Conservation (phyloP, 2,329 filamentous ascomycete genomes). For the Diaporthe citrichinensis region DNA sequence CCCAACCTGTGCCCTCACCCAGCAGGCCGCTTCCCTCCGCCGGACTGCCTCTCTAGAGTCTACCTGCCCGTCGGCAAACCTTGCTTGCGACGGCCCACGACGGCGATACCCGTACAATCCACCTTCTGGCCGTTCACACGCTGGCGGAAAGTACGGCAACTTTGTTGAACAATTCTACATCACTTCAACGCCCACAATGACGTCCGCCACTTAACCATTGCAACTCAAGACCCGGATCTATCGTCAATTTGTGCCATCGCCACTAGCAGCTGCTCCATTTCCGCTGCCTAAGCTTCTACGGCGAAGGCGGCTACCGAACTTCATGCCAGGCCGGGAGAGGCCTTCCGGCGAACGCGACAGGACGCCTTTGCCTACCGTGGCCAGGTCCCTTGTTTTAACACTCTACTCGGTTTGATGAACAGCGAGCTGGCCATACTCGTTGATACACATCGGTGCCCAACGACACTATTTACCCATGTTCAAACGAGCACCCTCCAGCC, state of each 20-base stretch:
- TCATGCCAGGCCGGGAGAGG: background rate
- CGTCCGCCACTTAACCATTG: background rate
- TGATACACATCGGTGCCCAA: conserved; percentile 31
- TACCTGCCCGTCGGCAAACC: conserved; percentile 1
- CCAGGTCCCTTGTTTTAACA: background rate
- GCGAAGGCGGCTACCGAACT: background rate
- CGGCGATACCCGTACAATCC: conserved; percentile 10
- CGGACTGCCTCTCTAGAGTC: background rate
- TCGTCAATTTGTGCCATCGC: background rate
- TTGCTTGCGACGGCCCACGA: conserved; percentile 1
- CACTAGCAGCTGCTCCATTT: background rate
- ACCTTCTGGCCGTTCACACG: too few species aligned
- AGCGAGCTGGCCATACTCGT: background rate
- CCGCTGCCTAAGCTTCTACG: background rate
- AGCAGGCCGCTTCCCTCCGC: conserved; percentile 13
- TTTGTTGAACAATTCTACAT: background rate
- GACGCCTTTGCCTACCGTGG: background rate
- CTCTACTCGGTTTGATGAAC: conserved; percentile 21
- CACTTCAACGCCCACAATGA: background rate
- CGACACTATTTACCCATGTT: conserved; percentile 9
- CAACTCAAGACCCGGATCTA: background rate
- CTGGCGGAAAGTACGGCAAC: conserved; percentile 1
- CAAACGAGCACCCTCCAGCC: background rate
- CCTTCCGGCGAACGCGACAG: background rate
- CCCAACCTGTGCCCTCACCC: background rate